Evolutionary conservation across 345 rosid species (phyloP).

Genomic region (Moricandia arvensis): DNA sequence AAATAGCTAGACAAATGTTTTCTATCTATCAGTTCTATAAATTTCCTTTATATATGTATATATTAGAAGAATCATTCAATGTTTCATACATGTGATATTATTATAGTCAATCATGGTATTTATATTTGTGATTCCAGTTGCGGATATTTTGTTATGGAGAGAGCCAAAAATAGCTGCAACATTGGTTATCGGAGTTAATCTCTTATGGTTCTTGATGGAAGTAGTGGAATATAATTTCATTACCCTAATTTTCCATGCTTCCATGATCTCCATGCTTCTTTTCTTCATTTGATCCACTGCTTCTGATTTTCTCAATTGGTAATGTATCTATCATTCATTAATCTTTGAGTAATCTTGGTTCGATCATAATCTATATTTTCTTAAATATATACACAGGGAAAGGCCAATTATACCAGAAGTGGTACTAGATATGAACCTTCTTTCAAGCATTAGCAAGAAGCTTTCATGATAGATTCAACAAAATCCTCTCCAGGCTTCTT

Average conservation of each 20-base stretch:
- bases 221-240: conserved; percentile 80
- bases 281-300: conserved; percentile 63
- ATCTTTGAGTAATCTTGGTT: not conserved
- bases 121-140: conserved; percentile 51
- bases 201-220: conserved; percentile 83
- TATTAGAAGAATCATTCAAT: not conserved
- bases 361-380: not conserved
- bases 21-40: not conserved
- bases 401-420: conserved; percentile 48
- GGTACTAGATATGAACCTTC: conserved; percentile 40
- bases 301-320: conserved; percentile 66
- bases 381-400: conserved; percentile 43
- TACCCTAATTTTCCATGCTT: conserved; percentile 65
- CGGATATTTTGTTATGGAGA: conserved; percentile 77
- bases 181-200: conserved; percentile 49
- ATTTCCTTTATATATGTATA: not conserved
- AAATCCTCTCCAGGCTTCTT: conserved; percentile 43
- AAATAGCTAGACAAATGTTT: not conserved
- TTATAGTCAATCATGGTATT: not conserved
- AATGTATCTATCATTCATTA: not conserved
- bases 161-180: conserved; percentile 53
- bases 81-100: not conserved
- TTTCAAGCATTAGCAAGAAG: conserved; percentile 45
- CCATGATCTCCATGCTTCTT: conserved; percentile 64
- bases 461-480: conserved; percentile 49